phyloP scores from a whole-genome alignment of 1,284 basidiomycete species.

The Takashimella koratensis region DNA sequence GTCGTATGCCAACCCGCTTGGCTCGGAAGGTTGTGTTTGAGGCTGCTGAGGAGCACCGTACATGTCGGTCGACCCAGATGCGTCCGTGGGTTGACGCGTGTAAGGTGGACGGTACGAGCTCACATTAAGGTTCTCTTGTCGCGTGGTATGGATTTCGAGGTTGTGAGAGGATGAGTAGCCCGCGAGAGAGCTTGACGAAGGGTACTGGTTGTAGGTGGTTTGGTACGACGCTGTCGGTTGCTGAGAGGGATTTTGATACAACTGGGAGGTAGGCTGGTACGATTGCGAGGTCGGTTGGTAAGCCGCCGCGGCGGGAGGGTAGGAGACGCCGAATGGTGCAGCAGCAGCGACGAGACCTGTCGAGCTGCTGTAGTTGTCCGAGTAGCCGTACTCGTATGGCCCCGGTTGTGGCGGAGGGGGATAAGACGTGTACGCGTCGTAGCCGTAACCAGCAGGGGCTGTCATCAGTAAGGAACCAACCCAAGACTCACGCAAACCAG shows the following conservation, averaged over 20 bases:
- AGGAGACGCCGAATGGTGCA: conserved; percentile 35
- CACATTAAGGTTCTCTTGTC: not conserved
- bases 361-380: conserved; percentile 13
- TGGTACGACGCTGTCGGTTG: too few species aligned
- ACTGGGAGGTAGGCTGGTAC: not conserved
- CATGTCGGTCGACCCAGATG: not conserved
- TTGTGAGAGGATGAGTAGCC: not conserved
- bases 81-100: not conserved
- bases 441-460: not conserved
- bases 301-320: conserved; percentile 25
- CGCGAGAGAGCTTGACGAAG: not conserved
- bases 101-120: not conserved
- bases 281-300: not conserved
- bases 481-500: not conserved
- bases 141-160: not conserved
- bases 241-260: not conserved
- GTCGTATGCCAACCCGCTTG: not conserved
- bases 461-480: not conserved
- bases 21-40: not conserved
- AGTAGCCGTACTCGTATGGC: not conserved
- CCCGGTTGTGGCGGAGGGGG: not conserved
- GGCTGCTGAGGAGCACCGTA: not conserved
- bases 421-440: not conserved
- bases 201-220: not conserved
- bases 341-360: conserved; percentile 25